Evolutionary conservation across 2,329 filamentous ascomycete species (phyloP).

Genomic region (Tolypocladium amazonense): DNA sequence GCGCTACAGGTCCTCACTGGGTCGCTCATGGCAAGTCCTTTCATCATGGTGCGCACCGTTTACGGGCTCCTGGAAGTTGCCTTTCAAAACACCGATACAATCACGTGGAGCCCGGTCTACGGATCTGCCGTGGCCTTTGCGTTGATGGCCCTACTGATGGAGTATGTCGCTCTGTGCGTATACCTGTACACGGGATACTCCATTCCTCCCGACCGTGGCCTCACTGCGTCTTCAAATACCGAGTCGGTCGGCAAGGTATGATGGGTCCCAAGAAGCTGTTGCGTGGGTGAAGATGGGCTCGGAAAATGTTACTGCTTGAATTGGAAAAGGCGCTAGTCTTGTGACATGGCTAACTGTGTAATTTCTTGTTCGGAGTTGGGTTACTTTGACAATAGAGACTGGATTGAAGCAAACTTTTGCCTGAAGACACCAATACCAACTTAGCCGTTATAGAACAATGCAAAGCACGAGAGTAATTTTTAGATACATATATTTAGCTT

Average conservation of each 20-base stretch:
- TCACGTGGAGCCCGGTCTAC: constrained; percentile 9
- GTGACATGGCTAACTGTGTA: background rate
- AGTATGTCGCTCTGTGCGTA: constrained; percentile 7
- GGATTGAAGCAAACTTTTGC: background rate
- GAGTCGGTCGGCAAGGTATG: background rate
- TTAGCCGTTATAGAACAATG: background rate
- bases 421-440: background rate
- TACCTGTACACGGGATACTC: constrained; percentile 8
- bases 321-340: background rate
- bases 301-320: background rate
- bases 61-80: constrained; percentile 11
- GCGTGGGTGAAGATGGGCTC: background rate
- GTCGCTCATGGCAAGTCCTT: constrained; percentile 9
- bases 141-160: constrained; percentile 7
- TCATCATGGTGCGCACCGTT: constrained; percentile 10
- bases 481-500: background rate
- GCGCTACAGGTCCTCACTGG: constrained; percentile 5
- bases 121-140: constrained; percentile 6
- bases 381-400: background rate
- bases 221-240: background rate
- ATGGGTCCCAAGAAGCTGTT: background rate
- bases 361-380: background rate
- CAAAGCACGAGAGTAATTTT: background rate
- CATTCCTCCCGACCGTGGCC: constrained; percentile 4
- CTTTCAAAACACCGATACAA: background rate